Evolutionary conservation across 768 basidiomycete genomes (phyloP), one percentile per base, ranked within the genome.

Genomic region (Chlorophyllum brunneum): DNA sequence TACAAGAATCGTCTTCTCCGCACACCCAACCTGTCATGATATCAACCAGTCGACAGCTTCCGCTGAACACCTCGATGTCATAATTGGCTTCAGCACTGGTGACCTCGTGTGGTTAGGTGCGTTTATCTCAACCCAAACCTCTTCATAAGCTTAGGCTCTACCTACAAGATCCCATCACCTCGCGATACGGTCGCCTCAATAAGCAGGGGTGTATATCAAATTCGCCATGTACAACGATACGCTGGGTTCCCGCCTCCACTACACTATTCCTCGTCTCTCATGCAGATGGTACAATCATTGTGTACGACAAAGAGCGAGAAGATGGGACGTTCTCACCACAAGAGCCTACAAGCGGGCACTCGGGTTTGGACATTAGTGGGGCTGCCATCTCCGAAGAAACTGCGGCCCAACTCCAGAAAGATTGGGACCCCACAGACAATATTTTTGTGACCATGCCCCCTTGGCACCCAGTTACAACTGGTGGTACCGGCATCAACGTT

Each of bases 71-170:
- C 69, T 98, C 29, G 95, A 98, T 61, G 75, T 97, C 5, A 79
- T 98, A 54, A 87, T 98, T 60, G 97, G 95, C 4, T 98, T 97
- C 64, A 79, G 75, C 56, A 90, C 94, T 0, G 97, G 97, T n/a
- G 97, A 99, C 70, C 73, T 99, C 31, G 70, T 98, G 43, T 98
- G 97, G 97, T 75, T 98, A 50, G 95, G 95, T 89, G 56, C 57
- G 78, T 65, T 37, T 24, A 7, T 16, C 9, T 22, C 34, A 3
- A 8, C 40, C 10, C 18, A 16, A 13, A 5, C 29, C 27, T 15
- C 18, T 27, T 20, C 8, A 53, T 54, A 24, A 38, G 43, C 27
- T 24, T 26, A 42, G 48, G 54, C 37, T 38, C 26, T 31, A 37
- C 22, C 55, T 15, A 16, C 34, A 36, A 92, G 91, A 93, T 66